phyloP scores from a whole-genome alignment of 116 monocot species.

The Thalassia testudinum region DNA sequence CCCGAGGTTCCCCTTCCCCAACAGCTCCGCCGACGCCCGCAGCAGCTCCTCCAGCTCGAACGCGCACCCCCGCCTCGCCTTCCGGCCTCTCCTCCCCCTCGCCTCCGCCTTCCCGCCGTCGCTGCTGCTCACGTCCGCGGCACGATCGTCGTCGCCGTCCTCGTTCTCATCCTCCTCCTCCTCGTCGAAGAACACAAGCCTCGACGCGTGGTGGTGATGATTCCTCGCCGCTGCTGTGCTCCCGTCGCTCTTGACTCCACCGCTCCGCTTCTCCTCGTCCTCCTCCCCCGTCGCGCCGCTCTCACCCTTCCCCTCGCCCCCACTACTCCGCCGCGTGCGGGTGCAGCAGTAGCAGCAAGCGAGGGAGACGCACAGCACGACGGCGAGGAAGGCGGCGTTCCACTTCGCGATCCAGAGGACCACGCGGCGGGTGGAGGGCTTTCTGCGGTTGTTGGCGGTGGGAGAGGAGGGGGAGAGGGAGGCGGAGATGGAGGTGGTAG shows the following conservation, averaged over 20 bases:
- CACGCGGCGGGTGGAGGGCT: background rate
- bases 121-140: slow-evolving; percentile 46
- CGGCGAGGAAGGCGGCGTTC: slow-evolving; percentile 1
- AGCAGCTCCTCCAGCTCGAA: no score
- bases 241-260: no score
- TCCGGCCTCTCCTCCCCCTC: slow-evolving; percentile 19
- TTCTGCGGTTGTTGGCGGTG: no score
- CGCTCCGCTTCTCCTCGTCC: slow-evolving; percentile 24
- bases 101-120: slow-evolving; percentile 48
- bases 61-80: slow-evolving; percentile 59
- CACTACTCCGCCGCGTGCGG: slow-evolving; percentile 9
- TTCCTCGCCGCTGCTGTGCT: no score
- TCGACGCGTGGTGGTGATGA: no score
- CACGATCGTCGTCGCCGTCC: slow-evolving; percentile 37
- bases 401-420: no score
- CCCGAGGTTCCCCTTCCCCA: no score
- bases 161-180: slow-evolving; percentile 21
- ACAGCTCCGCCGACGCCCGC: no score
- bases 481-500: no score
- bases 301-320: slow-evolving; percentile 21
- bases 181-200: slow-evolving; percentile 21
- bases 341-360: slow-evolving; percentile 18
- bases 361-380: slow-evolving; percentile 7
- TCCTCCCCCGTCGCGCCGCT: slow-evolving; percentile 30
- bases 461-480: slow-evolving; percentile 2